Evolutionary conservation across 2,329 filamentous ascomycete genomes (phyloP).

Genomic region (Pseudonectria buxi): DNA sequence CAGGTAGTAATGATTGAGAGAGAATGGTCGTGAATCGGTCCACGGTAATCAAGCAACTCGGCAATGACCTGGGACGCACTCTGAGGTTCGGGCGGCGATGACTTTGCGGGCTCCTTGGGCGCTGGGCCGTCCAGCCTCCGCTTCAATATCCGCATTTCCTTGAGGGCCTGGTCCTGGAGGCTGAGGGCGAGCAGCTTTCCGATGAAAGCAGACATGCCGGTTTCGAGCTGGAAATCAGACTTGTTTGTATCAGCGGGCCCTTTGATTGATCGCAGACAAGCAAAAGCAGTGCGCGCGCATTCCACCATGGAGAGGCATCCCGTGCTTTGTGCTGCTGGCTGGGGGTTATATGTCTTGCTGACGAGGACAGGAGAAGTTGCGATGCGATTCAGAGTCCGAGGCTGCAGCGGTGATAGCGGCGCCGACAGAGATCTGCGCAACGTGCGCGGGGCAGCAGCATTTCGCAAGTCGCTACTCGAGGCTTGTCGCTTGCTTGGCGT

Average conservation of each 20-base stretch:
- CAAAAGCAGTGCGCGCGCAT: slow-evolving; percentile 62
- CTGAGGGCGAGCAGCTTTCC: slow-evolving; percentile 59
- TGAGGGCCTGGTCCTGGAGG: slow-evolving; percentile 60
- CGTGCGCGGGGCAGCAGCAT: slow-evolving; percentile 32
- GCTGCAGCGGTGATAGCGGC: slow-evolving; percentile 55
- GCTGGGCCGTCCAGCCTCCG: slow-evolving; percentile 45
- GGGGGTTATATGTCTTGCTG: slow-evolving; percentile 26
- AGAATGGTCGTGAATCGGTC: slow-evolving; percentile 34
- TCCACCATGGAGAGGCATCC: slow-evolving; percentile 55
- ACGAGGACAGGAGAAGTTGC: slow-evolving; percentile 43
- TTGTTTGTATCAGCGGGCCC: slow-evolving; percentile 46
- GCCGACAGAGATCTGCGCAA: slow-evolving; percentile 50
- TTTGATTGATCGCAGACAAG: slow-evolving; percentile 54
- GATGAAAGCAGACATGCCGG: slow-evolving; percentile 63
- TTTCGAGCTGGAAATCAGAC: slow-evolving; percentile 63
- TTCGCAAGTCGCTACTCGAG: slow-evolving; percentile 26
- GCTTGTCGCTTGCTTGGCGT: slow-evolving; percentile 28
- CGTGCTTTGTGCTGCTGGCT: slow-evolving; percentile 27
- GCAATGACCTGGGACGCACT: slow-evolving; percentile 35
- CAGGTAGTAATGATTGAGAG: slow-evolving; percentile 53
- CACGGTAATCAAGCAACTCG: slow-evolving; percentile 57
- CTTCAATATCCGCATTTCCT: slow-evolving; percentile 62
- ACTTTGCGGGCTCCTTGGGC: slow-evolving; percentile 19
- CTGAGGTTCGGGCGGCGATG: slow-evolving; percentile 23
- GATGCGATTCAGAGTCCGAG: slow-evolving; percentile 54